Evolutionary conservation across 257 asterid genomes (phyloP).

Genomic region (Craterostigma plantagineum): DNA sequence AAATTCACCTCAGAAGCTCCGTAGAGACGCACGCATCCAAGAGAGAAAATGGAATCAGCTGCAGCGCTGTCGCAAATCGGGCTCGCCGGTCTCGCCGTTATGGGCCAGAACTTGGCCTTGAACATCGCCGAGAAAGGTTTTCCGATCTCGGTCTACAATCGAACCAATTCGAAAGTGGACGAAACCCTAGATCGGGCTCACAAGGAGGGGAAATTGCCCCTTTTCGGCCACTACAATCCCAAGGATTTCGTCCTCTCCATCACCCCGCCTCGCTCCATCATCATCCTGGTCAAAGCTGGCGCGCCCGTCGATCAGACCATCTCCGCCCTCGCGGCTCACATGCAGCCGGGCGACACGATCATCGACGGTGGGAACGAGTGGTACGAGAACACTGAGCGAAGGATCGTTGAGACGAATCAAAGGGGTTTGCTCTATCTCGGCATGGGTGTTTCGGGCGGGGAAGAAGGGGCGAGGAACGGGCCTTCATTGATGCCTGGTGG

Average conservation of each 20-base stretch:
- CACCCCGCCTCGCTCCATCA: slow-evolving; percentile 53
- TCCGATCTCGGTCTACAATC: slow-evolving; percentile 60
- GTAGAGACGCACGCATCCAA: neutral
- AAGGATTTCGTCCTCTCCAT: slow-evolving; percentile 58
- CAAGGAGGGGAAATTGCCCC: slow-evolving; percentile 53
- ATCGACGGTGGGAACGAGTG: slow-evolving; percentile 93
- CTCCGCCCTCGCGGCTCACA: slow-evolving; percentile 46
- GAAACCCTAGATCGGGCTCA: slow-evolving; percentile 75
- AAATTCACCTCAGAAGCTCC: too few relatives aligned
- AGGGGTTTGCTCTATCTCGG: slow-evolving; percentile 63
- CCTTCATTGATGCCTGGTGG: slow-evolving; percentile 93
- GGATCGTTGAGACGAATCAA: slow-evolving; percentile 29
- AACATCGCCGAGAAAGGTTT: slow-evolving; percentile 89
- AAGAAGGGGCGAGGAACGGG: slow-evolving; percentile 74
- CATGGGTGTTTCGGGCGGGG: slow-evolving; percentile 96
- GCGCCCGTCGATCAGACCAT: slow-evolving; percentile 87
- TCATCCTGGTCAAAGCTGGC: slow-evolving; percentile 86
- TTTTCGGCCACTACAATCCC: slow-evolving; percentile 55
- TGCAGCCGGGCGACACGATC: slow-evolving; percentile 89
- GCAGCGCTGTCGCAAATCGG: slow-evolving; percentile 52
- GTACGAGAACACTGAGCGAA: slow-evolving; percentile 83
- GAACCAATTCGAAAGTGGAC: slow-evolving; percentile 62
- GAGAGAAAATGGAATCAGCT: slow-evolving; percentile 20
- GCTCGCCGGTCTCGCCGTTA: slow-evolving; percentile 64
- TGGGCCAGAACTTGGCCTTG: slow-evolving; percentile 83